Conservation (phyloP, 805 yeast species). For the Grigorovia yakushimaensis region DNA sequence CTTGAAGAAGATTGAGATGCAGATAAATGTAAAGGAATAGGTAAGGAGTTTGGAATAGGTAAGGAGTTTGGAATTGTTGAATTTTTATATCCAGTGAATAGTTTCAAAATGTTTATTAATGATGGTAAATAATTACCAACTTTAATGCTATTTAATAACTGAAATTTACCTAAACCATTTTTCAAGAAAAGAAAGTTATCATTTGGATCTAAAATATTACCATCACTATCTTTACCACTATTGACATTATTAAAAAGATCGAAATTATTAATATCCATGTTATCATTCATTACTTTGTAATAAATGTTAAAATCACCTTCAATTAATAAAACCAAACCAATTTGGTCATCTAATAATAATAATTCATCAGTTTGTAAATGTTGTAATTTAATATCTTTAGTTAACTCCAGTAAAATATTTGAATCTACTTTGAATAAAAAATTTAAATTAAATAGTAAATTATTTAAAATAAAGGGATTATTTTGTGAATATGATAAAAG, state of each 20-base stretch:
- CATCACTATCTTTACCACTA: conserved; percentile 1
- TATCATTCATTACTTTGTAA: conserved; percentile 38
- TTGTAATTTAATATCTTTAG: conserved; percentile 85
- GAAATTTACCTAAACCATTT: conserved; percentile 39
- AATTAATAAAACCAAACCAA: conserved; percentile 86
- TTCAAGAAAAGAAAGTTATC: conserved; percentile 15
- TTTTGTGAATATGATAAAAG: neutral
- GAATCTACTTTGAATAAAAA: neutral
- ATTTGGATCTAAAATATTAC: neutral
- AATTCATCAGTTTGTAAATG: conserved; percentile 70
- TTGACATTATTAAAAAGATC: conserved; percentile 6
- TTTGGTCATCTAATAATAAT: conserved; percentile 56
- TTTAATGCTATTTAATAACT: conserved; percentile 67
- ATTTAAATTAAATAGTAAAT: neutral
- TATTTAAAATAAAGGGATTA: neutral
- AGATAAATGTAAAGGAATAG: neutral
- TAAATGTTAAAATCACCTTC: conserved; percentile 83
- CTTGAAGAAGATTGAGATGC: neutral
- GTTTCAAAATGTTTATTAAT: conserved; percentile 63
- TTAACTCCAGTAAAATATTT: conserved; percentile 42
- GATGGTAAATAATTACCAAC: conserved; percentile 83
- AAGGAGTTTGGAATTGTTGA: neutral
- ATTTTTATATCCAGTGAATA: conserved; percentile 38
- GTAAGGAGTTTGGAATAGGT: neutral
- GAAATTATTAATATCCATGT: neutral